A percentile compares a stretch with the other conserved stretches of the same genome.
Evolutionary conservation across 2,329 filamentous ascomycete species (phyloP).

Genomic region (Chrysoporthe puriensis): DNA sequence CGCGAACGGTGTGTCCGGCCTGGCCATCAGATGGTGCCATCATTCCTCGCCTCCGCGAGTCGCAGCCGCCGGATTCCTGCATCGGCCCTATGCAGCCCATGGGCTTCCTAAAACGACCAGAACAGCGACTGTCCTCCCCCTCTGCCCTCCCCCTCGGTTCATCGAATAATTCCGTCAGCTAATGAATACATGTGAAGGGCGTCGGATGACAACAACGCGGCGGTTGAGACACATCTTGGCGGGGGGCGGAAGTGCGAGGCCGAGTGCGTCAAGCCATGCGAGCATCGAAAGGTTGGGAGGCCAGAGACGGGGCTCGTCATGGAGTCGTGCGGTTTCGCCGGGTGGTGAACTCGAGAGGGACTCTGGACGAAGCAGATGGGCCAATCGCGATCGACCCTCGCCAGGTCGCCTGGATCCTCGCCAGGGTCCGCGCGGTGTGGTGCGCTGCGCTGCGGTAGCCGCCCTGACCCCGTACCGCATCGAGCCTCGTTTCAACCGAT

Average conservation of each 20-base stretch:
- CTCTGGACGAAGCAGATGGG: neutral
- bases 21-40: neutral
- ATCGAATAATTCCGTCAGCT: neutral
- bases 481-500: conserved; percentile 24
- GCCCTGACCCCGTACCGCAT: conserved; percentile 19
- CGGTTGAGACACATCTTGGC: conserved; percentile 2
- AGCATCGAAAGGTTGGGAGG: neutral
- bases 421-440: neutral
- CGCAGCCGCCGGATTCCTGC: neutral
- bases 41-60: neutral
- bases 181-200: neutral
- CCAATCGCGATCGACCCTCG: neutral
- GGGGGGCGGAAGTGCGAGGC: neutral
- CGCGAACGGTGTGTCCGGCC: neutral
- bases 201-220: conserved; percentile 3
- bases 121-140: neutral
- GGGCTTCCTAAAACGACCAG: neutral
- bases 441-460: neutral
- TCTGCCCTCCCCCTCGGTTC: neutral
- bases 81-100: neutral
- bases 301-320: neutral
- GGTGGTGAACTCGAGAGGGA: neutral
- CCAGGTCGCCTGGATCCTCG: neutral
- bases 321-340: neutral
- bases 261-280: neutral